Base-by-base conservation (phyloP, 345 rosid species). In the Zanthoxylum bungeanum region DNA sequence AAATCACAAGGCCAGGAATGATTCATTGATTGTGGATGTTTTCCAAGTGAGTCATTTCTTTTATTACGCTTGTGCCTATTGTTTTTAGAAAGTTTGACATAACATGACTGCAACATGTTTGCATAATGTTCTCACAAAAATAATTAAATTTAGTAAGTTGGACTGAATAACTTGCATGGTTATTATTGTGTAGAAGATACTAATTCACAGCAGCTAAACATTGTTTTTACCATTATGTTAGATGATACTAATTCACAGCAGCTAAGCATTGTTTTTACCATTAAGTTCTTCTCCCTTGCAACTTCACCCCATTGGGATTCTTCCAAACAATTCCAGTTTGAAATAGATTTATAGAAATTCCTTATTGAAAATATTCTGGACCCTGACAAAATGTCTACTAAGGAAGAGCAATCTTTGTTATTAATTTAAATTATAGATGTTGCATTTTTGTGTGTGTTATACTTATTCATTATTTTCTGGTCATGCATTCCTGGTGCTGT, bases 11-110 rank as follows among this genome's bases (percentile, higher is more conserved):
- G 91, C 98, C 52, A 85, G 98, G 64, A 94, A 94, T 76, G 98
- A 94, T 77, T 94, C 98, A n/a, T 82, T 94, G 74, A 92, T 94
- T 71, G 98, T 94, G 75, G 98, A 94, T 80, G 91, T 90, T 75
- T 94, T 91, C 78, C 98, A 92, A 79, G 98, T 94, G 75, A 76
- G 85, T 30, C 39, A 59, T 53, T 61, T 42, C 31, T 76, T 44
- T 66, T 64, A 16, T 55, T 37, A 68, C 31, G 63, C 77, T 30
- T 71, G 30, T 64, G 39, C 17, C 24, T 73, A 62, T 40, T 64
- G 49, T 64, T 21, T 25, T 16, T 44, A 53, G 22, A 63, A 42
- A 2, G 37, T 4, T 37, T 2, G 31, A 21, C 56, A 28, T 11
- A 3, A 19, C 17, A 28, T 39, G 62, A 5, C 40, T 64, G 27